Conservation (phyloP, 495 filamentous ascomycete species). For the Aspergillus cavernicola region DNA sequence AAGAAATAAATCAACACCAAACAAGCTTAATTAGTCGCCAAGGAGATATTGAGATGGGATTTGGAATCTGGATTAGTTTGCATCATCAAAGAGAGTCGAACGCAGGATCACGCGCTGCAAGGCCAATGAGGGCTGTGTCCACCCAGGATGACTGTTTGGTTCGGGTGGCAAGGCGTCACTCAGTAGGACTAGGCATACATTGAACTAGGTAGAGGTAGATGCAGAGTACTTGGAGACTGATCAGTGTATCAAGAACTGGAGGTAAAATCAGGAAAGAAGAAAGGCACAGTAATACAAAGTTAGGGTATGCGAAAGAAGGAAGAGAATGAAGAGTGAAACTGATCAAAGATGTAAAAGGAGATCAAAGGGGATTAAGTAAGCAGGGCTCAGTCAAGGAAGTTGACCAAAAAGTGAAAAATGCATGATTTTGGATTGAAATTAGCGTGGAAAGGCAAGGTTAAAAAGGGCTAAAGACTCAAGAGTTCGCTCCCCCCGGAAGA, state of each 20-base stretch:
- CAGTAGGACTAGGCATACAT: neutral
- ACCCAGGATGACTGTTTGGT: constrained; percentile 7
- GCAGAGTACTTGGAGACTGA: neutral
- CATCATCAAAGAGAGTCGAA: constrained; percentile 13
- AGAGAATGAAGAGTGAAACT: too few species aligned
- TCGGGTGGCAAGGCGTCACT: constrained; percentile 15
- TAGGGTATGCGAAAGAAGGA: too few species aligned
- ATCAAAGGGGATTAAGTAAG: constrained; percentile 3
- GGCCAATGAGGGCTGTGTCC: constrained; percentile 20
- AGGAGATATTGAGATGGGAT: constrained; percentile 2
- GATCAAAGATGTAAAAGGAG: too few species aligned
- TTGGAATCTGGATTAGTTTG: neutral
- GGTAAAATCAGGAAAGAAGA: too few species aligned
- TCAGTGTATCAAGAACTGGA: too few species aligned
- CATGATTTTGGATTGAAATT: constrained; percentile 13
- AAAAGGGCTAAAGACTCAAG: constrained; percentile 23
- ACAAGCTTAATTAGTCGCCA: neutral
- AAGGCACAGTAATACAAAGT: too few species aligned
- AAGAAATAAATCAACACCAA: constrained; percentile 4
- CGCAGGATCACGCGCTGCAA: constrained; percentile 17
- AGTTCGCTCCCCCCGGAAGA: constrained; percentile 16
- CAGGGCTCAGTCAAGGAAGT: neutral
- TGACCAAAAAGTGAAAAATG: constrained; percentile 19
- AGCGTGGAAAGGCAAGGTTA: constrained; percentile 22
- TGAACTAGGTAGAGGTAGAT: neutral